These are phyloP conservation scores for Hyaloperonospora brassicae DNA, from an alignment of 352 stramenopile genomes.

Conservation along the genomic window DNA sequence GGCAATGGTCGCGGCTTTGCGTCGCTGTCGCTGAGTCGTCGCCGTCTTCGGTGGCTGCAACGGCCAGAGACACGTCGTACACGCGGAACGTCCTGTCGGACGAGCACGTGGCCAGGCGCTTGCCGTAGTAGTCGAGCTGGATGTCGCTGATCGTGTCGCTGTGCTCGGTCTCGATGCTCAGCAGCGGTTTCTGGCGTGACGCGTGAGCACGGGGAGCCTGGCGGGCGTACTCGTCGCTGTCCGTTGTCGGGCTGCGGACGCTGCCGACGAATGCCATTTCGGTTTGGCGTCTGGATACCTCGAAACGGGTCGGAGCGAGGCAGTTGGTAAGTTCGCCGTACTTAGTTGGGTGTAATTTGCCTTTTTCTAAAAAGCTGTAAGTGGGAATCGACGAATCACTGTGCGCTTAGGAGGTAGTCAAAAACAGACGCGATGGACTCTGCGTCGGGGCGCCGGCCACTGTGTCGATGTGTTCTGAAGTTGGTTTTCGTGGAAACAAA, in stretches of 20 bases:
- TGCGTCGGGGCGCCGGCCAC: no score
- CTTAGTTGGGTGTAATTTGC: no score
- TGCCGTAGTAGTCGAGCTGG: slow-evolving; percentile 85
- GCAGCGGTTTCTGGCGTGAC: slow-evolving; percentile 32
- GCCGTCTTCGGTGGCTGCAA: slow-evolving; percentile 13
- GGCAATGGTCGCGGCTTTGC: background rate
- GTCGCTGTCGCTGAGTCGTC: background rate
- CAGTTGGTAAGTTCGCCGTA: no score
- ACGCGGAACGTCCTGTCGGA: slow-evolving; percentile 77
- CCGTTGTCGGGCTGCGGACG: background rate
- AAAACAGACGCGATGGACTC: no score
- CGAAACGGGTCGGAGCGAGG: no score
- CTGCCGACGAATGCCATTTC: no score
- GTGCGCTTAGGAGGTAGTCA: no score
- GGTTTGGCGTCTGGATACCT: no score
- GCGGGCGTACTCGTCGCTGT: background rate
- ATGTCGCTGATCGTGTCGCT: slow-evolving; percentile 88
- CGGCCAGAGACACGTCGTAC: slow-evolving; percentile 67
- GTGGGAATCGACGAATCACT: no score
- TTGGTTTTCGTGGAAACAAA: no score
- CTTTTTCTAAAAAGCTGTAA: no score
- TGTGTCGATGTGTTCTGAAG: no score
- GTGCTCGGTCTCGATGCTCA: slow-evolving; percentile 80
- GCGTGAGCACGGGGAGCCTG: slow-evolving; percentile 4
- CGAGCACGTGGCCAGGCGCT: slow-evolving; percentile 74